Evolutionary conservation across 2,329 filamentous ascomycete species (phyloP).

Genomic region (Phaeosphaeriaceae sp.): DNA sequence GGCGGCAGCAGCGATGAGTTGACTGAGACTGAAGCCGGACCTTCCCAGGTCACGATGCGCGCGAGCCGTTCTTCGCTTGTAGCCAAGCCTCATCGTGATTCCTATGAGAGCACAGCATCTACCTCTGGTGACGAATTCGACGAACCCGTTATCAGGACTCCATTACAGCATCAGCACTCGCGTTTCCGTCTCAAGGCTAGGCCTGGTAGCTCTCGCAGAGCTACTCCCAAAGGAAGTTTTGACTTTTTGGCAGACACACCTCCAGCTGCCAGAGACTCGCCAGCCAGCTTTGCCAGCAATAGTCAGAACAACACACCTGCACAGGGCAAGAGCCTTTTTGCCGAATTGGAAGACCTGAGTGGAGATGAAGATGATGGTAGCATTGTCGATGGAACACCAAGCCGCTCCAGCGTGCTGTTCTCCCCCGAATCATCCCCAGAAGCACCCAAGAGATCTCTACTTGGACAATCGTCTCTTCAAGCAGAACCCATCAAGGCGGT

Average conservation of each 20-base stretch:
- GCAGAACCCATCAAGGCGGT: conserved; percentile 33
- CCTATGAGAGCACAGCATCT: conserved; percentile 87
- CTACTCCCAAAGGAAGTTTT: conserved; percentile 66
- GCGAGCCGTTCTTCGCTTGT: conserved; percentile 52
- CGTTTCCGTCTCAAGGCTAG: conserved; percentile 77
- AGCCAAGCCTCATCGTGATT: conserved; percentile 66
- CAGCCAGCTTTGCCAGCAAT: conserved; percentile 58
- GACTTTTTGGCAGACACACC: conserved; percentile 68
- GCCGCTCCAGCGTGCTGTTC: conserved; percentile 38
- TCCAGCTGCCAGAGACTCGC: conserved; percentile 63
- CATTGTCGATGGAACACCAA: conserved; percentile 45
- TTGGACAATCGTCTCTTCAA: conserved; percentile 26
- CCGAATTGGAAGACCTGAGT: conserved; percentile 84
- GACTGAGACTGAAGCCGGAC: conserved; percentile 80
- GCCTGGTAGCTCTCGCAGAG: conserved; percentile 63
- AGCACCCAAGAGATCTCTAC: conserved; percentile 23
- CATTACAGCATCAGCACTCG: conserved; percentile 67
- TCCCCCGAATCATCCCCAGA: conserved; percentile 46
- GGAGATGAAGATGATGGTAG: conserved; percentile 69
- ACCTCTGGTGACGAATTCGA: conserved; percentile 81
- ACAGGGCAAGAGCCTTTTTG: conserved; percentile 82
- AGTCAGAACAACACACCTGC: conserved; percentile 56
- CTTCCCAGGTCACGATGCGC: conserved; percentile 33
- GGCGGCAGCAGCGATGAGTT: conserved; percentile 79
- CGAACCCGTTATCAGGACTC: conserved; percentile 70